Percentiles rank a stretch among this genome's conserved stretches.
Conservation (phyloP, 768 basidiomycete species). For the Auricularia cornea region DNA sequence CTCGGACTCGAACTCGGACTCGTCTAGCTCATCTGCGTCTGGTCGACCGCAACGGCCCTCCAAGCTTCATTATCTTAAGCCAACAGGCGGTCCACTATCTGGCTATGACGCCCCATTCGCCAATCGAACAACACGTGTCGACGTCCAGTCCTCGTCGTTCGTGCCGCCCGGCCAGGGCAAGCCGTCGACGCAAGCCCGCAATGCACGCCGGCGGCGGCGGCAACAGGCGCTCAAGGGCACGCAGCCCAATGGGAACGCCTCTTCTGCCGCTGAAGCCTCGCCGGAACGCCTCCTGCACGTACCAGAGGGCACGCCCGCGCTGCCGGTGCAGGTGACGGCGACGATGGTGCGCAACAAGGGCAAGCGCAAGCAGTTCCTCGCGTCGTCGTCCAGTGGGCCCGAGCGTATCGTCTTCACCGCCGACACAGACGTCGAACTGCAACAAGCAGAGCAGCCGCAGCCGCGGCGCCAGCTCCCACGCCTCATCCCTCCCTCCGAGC, state of each 20-base stretch:
- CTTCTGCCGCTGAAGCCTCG: not conserved
- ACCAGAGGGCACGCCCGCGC: slow-evolving; percentile 12
- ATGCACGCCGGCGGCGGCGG: slow-evolving; percentile 47
- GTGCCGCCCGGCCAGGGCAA: slow-evolving; percentile 58
- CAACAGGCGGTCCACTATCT: not conserved
- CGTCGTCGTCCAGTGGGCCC: slow-evolving; percentile 28
- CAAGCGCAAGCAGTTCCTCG: slow-evolving; percentile 54
- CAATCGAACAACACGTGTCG: too few species aligned
- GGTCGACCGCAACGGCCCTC: slow-evolving; percentile 12
- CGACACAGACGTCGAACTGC: slow-evolving; percentile 55
- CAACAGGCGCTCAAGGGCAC: slow-evolving; percentile 15
- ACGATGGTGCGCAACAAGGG: slow-evolving; percentile 63
- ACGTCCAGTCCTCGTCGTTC: too few species aligned
- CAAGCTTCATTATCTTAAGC: slow-evolving; percentile 8
- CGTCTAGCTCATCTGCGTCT: slow-evolving; percentile 1
- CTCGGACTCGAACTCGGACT: slow-evolving; percentile 14
- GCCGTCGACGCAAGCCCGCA: slow-evolving; percentile 46
- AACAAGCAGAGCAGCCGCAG: slow-evolving; percentile 9
- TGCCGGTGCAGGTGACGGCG: slow-evolving; percentile 31
- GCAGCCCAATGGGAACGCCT: not conserved
- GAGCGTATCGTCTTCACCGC: slow-evolving; percentile 33
- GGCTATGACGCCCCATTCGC: too few species aligned
- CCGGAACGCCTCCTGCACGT: not conserved
- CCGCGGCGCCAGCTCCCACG: slow-evolving; percentile 20
- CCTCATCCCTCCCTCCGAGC: slow-evolving; percentile 58